Conservation (phyloP, 768 basidiomycete species). For the Fomitopsis serialis region DNA sequence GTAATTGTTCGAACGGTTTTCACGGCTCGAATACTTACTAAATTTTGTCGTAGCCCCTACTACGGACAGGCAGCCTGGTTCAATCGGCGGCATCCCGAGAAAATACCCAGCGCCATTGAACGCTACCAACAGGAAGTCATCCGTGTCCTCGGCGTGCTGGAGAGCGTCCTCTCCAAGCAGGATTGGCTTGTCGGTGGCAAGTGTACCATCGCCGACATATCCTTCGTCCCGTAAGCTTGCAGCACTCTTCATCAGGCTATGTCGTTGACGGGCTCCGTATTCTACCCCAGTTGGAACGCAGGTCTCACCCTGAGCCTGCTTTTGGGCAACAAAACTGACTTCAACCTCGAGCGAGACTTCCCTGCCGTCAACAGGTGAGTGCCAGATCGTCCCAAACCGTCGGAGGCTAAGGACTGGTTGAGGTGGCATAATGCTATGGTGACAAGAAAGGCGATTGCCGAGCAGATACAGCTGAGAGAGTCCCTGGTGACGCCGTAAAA, state of each 20-base stretch:
- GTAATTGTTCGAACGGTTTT: slow-evolving; percentile 4
- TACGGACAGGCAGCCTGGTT: slow-evolving; percentile 24
- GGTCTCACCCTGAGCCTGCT: no score
- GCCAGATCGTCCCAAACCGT: not conserved
- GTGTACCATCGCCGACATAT: slow-evolving; percentile 21
- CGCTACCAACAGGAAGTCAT: slow-evolving; percentile 23
- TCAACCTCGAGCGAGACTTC: not conserved
- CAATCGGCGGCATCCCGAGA: slow-evolving; percentile 19
- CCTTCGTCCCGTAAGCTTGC: slow-evolving; percentile 13
- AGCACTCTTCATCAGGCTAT: no score
- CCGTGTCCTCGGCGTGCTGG: slow-evolving; percentile 22
- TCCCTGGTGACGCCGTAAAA: not conserved
- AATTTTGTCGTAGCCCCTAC: slow-evolving; percentile 13
- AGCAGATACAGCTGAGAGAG: not conserved
- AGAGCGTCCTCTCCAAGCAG: slow-evolving; percentile 22
- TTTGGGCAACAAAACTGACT: not conserved
- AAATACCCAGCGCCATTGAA: slow-evolving; percentile 22
- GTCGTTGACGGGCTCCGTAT: not conserved
- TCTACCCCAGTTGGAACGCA: not conserved
- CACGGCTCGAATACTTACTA: not conserved
- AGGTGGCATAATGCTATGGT: not conserved
- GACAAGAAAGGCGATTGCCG: not conserved
- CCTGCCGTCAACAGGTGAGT: not conserved
- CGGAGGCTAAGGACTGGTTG: not conserved
- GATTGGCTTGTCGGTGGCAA: slow-evolving; percentile 24